phyloP scores from a whole-genome alignment of 495 filamentous ascomycete genomes.

The Apodospora peruviana region DNA sequence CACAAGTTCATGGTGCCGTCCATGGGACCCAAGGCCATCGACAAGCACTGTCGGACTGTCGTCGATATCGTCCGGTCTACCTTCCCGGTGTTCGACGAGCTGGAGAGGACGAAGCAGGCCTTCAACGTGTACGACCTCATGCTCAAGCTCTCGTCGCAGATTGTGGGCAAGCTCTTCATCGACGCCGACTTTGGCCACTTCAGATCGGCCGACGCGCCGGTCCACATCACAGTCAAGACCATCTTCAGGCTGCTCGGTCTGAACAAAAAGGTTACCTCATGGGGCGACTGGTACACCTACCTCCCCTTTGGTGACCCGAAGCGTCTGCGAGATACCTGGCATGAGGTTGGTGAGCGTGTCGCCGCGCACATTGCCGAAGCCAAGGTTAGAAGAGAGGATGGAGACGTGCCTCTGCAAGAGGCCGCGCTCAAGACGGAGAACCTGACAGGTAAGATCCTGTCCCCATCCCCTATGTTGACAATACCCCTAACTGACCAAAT shows the following conservation, averaged over 20 bases:
- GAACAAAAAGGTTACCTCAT: conserved; percentile 47
- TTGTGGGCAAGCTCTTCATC: conserved; percentile 46
- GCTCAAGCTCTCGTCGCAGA: conserved; percentile 52
- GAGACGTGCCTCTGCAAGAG: conserved; percentile 45
- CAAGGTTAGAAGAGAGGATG: conserved; percentile 29
- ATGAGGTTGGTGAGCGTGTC: conserved; percentile 28
- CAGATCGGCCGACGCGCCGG: conserved; percentile 29
- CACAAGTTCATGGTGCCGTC: conserved; percentile 55
- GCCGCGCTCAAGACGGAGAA: conserved; percentile 40
- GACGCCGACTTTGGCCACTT: conserved; percentile 52
- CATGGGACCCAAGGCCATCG: conserved; percentile 48
- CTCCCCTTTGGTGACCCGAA: conserved; percentile 49
- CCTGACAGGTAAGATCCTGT: neutral
- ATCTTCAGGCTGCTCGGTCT: conserved; percentile 40
- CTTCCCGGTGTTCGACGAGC: conserved; percentile 48
- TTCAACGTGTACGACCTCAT: conserved; percentile 57
- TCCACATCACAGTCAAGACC: conserved; percentile 34
- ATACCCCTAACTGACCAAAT: neutral
- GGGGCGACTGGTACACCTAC: conserved; percentile 43
- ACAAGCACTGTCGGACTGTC: conserved; percentile 51
- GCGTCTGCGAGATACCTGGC: conserved; percentile 23
- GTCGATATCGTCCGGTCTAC: conserved; percentile 36
- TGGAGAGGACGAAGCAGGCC: conserved; percentile 41
- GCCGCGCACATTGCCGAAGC: conserved; percentile 31
- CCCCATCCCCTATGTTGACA: neutral